Percentiles rank a stretch among this genome's conserved stretches.
These are phyloP conservation scores for Tuber umbilicatum DNA, from an alignment of 495 filamentous ascomycete species.

Conservation along the genomic window DNA sequence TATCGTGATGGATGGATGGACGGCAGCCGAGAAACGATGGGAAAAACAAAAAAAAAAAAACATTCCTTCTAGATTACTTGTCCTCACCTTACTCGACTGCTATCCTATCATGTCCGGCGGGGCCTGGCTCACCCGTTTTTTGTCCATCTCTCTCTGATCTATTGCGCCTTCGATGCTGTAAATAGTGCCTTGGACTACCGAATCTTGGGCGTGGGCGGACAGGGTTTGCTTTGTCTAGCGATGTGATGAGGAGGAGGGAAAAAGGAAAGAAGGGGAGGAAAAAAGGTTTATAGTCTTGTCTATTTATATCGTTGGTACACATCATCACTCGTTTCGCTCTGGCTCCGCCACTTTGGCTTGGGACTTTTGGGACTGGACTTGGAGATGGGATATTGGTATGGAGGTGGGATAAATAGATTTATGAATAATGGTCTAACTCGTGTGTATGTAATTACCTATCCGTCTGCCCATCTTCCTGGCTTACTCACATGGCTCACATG, in stretches of 20 bases:
- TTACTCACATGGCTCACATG: not conserved
- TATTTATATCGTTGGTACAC: slow-evolving; percentile 4
- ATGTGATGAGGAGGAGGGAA: not conserved
- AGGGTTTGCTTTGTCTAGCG: not conserved
- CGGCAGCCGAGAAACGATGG: no score
- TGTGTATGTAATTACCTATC: not conserved
- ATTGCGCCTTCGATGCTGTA: not conserved
- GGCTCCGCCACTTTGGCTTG: not conserved
- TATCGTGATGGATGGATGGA: no score
- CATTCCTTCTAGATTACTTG: no score
- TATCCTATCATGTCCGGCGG: not conserved
- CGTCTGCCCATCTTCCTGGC: not conserved
- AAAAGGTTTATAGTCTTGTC: not conserved
- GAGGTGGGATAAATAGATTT: not conserved
- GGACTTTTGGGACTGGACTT: not conserved
- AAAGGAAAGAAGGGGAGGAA: not conserved
- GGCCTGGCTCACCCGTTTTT: not conserved
- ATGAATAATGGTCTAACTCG: not conserved
- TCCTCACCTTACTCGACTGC: no score
- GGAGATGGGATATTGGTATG: not conserved
- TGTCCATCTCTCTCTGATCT: no score
- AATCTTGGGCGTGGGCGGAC: not conserved
- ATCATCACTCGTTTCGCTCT: not conserved
- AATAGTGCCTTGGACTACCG: not conserved
- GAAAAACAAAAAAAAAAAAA: no score